phyloP scores from a whole-genome alignment of 139 green algal genomes.

The Chlamydomonas applanata region DNA sequence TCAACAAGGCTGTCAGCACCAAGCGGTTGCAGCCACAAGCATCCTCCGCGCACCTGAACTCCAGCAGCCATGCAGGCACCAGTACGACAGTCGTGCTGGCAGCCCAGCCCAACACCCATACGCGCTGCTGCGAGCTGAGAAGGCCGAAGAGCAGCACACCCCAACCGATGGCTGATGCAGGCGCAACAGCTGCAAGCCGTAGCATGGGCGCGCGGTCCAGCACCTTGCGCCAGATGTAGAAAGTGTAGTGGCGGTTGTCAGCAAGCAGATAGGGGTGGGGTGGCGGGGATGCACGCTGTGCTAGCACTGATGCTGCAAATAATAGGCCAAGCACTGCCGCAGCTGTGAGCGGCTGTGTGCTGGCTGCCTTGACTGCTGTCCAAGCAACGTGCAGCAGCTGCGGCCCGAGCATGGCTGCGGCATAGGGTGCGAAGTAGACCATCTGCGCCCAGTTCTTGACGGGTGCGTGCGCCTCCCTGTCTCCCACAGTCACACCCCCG shows the following conservation, averaged over 20 bases:
- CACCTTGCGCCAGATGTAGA: conserved; percentile 85
- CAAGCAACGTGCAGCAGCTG: conserved; percentile 23
- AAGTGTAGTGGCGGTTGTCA: conserved; percentile 94
- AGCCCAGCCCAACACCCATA: conserved; percentile 43
- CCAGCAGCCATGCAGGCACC: conserved; percentile 80
- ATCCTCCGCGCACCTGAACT: conserved; percentile 72
- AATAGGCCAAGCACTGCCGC: neutral
- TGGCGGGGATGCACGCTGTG: neutral
- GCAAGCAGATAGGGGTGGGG: conserved; percentile 89
- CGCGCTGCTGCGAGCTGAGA: neutral
- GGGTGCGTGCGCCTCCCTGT: conserved; percentile 69
- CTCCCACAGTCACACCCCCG: conserved; percentile 83
- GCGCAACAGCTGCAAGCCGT: conserved; percentile 51
- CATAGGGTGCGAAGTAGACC: conserved; percentile 79
- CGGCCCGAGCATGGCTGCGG: conserved; percentile 38
- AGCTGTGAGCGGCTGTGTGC: neutral
- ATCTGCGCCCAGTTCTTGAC: conserved; percentile 73
- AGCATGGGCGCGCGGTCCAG: conserved; percentile 4
- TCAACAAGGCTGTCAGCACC: too few relatives aligned
- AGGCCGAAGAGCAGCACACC: conserved; percentile 34
- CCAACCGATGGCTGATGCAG: conserved; percentile 40
- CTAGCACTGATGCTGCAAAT: conserved; percentile 49
- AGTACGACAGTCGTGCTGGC: conserved; percentile 50
- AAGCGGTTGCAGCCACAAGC: too few relatives aligned
- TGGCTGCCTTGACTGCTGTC: too few relatives aligned